Evolutionary conservation across 2,329 filamentous ascomycete species (phyloP), one percentile per base, ranked within the genome.

Genomic region (Ciborinia camelliae): DNA sequence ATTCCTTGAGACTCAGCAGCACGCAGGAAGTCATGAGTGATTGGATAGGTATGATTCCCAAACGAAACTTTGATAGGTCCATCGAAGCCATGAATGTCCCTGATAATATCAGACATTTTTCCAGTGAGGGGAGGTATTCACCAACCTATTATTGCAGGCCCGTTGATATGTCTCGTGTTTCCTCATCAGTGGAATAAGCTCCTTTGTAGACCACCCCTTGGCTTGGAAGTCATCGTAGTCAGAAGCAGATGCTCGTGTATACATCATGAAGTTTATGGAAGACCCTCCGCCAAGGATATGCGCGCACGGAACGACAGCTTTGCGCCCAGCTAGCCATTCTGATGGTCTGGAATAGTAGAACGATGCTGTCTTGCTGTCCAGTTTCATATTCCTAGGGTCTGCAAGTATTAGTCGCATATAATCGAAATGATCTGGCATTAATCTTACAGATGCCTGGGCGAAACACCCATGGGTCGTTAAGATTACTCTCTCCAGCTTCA

Each of bases 11-110:
- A 88, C 72, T 92, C 89, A 3, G 85, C 81, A 20, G 89, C 88
- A 26, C 89, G 81, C 45, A 92, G 79, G 80, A 92, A 92, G 76
- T 94, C 90, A 60, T 92, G 87, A 82, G 90, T 91, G 76, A 93
- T 87, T 1, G 90, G 90, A 70, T 93, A 93, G 5, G 87, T 90
- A 76, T 80, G 67, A 39, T 70, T 72, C 57, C 67, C 88, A 68
- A 92, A 92, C 0, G 89, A 92, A 47, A 89, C 74, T 28, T 84
- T 78, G 30, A 88, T 79, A 0, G 90, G 90, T 0, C 90, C 90
- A 41, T 91, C 89, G 64, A 88, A 91, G 1, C 90, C 90, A 72
- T 94, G 90, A 28, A 90, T 75, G 12, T 90, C 87, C 67, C 83
- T 82, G 70, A 26, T 8, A 28, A 6, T 15, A 43, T 71, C 28